Conservation (phyloP, 2,329 filamentous ascomycete genomes). For the Fusarium agapanthi region DNA sequence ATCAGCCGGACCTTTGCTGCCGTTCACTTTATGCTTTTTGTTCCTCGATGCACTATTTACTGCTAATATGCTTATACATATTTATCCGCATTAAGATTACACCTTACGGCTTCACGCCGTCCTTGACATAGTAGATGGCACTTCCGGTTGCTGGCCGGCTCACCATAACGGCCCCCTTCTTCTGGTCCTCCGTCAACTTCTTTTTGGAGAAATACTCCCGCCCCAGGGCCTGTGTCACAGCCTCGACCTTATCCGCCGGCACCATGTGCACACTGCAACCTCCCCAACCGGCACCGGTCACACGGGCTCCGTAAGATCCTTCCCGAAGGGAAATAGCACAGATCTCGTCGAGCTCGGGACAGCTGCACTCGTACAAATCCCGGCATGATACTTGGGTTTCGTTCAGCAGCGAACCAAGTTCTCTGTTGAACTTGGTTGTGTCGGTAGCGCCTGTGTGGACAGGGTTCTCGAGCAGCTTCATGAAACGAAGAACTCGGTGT, state of each 20-base stretch:
- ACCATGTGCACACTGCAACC: conserved; percentile 96
- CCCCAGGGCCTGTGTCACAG: conserved; percentile 79
- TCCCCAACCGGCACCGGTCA: conserved; percentile 96
- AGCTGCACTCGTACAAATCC: conserved; percentile 90
- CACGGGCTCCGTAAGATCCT: conserved; percentile 83
- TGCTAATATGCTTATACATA: conserved; percentile 1
- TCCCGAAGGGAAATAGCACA: conserved; percentile 80
- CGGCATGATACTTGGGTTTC: conserved; percentile 88
- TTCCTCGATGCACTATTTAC: conserved; percentile 1
- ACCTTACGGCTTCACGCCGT: conserved; percentile 32
- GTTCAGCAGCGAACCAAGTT: conserved; percentile 86
- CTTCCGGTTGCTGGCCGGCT: conserved; percentile 85
- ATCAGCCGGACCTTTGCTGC: conserved; percentile 3
- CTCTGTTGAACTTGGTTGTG: conserved; percentile 68
- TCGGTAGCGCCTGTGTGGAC: conserved; percentile 55
- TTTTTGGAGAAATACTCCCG: conserved; percentile 83
- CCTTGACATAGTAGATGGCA: conserved; percentile 58
- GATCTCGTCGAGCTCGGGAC: conserved; percentile 88
- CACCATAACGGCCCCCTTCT: conserved; percentile 83
- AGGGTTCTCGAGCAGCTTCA: conserved; percentile 73
- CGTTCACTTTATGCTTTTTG: conserved; percentile 4
- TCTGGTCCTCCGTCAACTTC: conserved; percentile 72
- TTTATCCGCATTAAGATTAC: background rate
- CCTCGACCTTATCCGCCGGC: conserved; percentile 80
- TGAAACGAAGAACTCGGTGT: conserved; percentile 84